These are phyloP conservation scores for Talaromyces atroroseus DNA, from an alignment of 2,329 filamentous ascomycete genomes.

Conservation along the genomic window DNA sequence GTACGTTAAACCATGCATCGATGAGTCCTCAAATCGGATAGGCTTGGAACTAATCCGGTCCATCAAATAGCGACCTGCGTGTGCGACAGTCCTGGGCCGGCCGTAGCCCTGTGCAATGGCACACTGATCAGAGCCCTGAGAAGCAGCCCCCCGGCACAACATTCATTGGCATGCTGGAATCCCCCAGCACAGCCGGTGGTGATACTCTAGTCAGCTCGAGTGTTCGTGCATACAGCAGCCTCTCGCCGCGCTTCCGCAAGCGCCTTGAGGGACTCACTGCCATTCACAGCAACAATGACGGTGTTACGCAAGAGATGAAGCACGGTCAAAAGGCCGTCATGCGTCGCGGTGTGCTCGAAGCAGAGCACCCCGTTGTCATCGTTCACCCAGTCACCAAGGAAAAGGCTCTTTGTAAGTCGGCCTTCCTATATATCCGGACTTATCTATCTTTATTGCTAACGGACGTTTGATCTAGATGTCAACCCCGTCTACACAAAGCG, in stretches of 20 bases:
- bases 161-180: neutral
- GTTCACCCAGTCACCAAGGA: neutral
- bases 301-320: neutral
- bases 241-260: neutral
- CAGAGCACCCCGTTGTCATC: neutral
- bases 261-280: neutral
- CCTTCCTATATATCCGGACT: too few relatives aligned
- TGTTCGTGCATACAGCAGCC: neutral
- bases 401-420: conserved; percentile 1
- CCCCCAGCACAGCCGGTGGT: neutral
- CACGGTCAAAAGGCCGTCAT: neutral
- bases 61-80: conserved; percentile 3
- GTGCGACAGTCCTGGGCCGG: conserved; percentile 3
- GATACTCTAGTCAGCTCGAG: neutral
- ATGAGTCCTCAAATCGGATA: neutral
- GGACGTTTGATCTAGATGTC: neutral
- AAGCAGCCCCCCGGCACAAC: conserved; percentile 2
- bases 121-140: conserved; percentile 1
- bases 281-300: neutral
- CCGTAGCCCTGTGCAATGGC: neutral
- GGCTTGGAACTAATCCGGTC: neutral
- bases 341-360: neutral
- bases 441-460: neutral
- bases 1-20: too few relatives aligned
- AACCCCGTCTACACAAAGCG: neutral